phyloP scores from a whole-genome alignment of 1,284 basidiomycete genomes.

The Moesziomyces sp. region DNA sequence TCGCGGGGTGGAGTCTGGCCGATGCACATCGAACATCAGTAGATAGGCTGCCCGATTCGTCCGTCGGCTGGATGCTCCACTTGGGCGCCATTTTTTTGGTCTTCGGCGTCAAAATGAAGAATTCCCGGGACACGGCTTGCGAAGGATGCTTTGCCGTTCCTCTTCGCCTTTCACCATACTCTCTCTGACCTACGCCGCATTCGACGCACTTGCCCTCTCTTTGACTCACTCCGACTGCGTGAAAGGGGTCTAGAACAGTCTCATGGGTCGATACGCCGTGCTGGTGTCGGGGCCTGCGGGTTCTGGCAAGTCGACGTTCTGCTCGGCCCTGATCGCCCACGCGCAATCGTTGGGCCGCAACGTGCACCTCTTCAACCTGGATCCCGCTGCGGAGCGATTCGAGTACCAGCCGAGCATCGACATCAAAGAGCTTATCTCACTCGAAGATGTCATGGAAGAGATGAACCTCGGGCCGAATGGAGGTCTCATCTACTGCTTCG shows the following conservation, averaged over 20 bases:
- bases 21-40: slow-evolving; percentile 12
- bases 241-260: neutral
- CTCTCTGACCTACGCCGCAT: neutral
- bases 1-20: slow-evolving; percentile 11
- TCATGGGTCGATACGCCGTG: slow-evolving; percentile 60
- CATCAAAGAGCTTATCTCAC: slow-evolving; percentile 89
- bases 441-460: slow-evolving; percentile 97
- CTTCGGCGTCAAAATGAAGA: neutral
- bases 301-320: slow-evolving; percentile 97
- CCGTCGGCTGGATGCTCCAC: slow-evolving; percentile 2
- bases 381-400: slow-evolving; percentile 94
- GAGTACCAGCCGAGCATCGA: slow-evolving; percentile 94
- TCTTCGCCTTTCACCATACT: neutral
- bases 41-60: neutral
- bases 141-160: neutral
- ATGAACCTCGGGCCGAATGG: slow-evolving; percentile 96
- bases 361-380: slow-evolving; percentile 94
- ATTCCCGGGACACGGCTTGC: neutral
- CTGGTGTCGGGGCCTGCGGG: slow-evolving; percentile 83
- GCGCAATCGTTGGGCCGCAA: slow-evolving; percentile 83
- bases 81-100: slow-evolving; percentile 2
- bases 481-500: slow-evolving; percentile 97
- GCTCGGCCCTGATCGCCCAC: slow-evolving; percentile 87
- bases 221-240: no score
- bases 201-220: neutral